These are phyloP conservation scores for Lactarius akahatsu DNA, from an alignment of 768 basidiomycete genomes.

Conservation along the genomic window DNA sequence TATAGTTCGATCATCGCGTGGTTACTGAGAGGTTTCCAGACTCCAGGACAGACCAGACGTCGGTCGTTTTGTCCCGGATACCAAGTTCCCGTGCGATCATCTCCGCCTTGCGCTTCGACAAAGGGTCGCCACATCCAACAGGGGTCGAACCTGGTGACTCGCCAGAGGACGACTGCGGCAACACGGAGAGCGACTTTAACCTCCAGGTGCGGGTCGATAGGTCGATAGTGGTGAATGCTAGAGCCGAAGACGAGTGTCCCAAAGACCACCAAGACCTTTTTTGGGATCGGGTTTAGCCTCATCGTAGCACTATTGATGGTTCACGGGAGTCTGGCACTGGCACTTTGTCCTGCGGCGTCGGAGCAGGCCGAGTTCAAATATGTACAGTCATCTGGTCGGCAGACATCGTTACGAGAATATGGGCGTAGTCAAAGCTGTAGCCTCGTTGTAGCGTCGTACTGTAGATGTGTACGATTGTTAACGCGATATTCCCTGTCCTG, in stretches of 20 bases:
- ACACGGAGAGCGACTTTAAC: slow-evolving; percentile 20
- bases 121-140: neutral
- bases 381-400: neutral
- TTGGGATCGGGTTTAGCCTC: slow-evolving; percentile 9
- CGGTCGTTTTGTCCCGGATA: slow-evolving; percentile 1
- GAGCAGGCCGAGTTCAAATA: neutral
- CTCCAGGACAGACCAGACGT: slow-evolving; percentile 24
- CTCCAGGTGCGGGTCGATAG: slow-evolving; percentile 26
- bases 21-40: slow-evolving; percentile 21
- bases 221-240: slow-evolving; percentile 8
- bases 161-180: neutral
- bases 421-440: neutral
- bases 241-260: neutral
- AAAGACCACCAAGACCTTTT: neutral
- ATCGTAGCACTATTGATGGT: neutral
- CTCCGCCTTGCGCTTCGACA: neutral
- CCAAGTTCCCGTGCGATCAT: neutral
- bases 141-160: neutral
- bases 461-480: neutral
- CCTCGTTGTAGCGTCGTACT: neutral
- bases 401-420: neutral
- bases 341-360: neutral
- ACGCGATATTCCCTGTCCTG: neutral
- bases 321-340: neutral
- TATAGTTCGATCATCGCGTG: neutral